A percentile compares a stretch with the other conserved stretches of the same genome.
Conservation (phyloP, 2,329 filamentous ascomycete species). For the Ampelomyces quisqualis region DNA sequence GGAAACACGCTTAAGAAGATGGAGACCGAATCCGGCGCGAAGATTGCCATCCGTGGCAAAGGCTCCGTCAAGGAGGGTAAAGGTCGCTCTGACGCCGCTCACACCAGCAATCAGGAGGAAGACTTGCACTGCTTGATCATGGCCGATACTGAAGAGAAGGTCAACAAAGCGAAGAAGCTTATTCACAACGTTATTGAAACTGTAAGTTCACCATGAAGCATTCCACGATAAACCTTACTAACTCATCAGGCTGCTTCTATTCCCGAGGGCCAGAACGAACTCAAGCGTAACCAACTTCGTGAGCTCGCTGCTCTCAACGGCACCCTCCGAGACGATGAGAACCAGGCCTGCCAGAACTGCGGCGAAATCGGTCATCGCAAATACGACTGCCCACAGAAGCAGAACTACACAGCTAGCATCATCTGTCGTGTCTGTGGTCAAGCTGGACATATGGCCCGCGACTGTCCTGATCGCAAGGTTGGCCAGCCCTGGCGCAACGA, state of each 20-base stretch:
- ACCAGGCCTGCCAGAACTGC: slow-evolving; percentile 98
- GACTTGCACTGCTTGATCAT: slow-evolving; percentile 99
- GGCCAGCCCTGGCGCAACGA: slow-evolving; percentile 91
- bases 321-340: slow-evolving; percentile 97
- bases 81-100: slow-evolving; percentile 95
- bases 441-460: slow-evolving; percentile 95
- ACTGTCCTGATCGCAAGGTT: slow-evolving; percentile 92
- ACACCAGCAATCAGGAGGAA: slow-evolving; percentile 99
- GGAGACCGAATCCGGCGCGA: slow-evolving; percentile 94
- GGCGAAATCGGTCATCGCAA: slow-evolving; percentile 98
- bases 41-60: slow-evolving; percentile 99
- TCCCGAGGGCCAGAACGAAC: slow-evolving; percentile 96
- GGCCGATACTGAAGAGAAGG: slow-evolving; percentile 99
- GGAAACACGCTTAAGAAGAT: slow-evolving; percentile 99
- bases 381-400: slow-evolving; percentile 96
- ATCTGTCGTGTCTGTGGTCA: slow-evolving; percentile 98
- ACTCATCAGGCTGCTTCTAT: slow-evolving; percentile 84
- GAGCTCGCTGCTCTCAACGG: slow-evolving; percentile 98
- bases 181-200: slow-evolving; percentile 99
- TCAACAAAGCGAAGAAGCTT: slow-evolving; percentile 97
- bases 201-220: slow-evolving; percentile 58
- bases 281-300: slow-evolving; percentile 97
- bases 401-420: slow-evolving; percentile 98
- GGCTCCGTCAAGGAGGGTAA: slow-evolving; percentile 99
- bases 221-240: slow-evolving; percentile 23